A percentile compares a stretch with the other conserved stretches of the same genome.
These are phyloP conservation scores for Aspergillus jensenii DNA, from an alignment of 2,329 filamentous ascomycete genomes.

Conservation along the genomic window DNA sequence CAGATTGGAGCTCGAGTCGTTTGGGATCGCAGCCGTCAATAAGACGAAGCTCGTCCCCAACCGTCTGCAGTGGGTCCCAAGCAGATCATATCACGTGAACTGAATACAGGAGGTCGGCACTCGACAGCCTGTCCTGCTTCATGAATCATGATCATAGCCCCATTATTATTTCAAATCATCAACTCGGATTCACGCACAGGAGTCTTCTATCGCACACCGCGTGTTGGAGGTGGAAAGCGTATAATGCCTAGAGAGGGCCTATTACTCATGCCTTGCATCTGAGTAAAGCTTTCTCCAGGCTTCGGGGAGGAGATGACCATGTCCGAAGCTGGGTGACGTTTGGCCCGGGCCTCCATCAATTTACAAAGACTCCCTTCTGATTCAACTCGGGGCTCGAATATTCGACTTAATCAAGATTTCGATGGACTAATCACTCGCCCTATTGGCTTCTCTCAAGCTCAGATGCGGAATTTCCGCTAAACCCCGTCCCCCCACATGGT, in stretches of 20 bases:
- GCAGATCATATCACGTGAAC: neutral
- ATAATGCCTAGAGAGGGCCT: too few relatives aligned
- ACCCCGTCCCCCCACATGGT: neutral
- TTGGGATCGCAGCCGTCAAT: neutral
- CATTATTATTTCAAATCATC: too few relatives aligned
- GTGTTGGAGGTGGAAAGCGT: too few relatives aligned
- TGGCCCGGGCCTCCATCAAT: neutral
- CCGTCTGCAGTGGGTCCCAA: neutral
- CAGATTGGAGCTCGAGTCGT: neutral
- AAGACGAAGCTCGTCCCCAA: neutral
- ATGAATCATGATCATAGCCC: too few relatives aligned
- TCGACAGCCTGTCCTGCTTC: too few relatives aligned
- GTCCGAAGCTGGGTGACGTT: neutral
- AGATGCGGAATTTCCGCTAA: conserved; percentile 4
- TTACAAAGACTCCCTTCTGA: neutral
- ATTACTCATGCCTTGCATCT: neutral
- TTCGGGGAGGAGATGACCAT: neutral
- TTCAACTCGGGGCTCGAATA: neutral
- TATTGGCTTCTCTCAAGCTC: neutral
- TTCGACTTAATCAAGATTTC: too few relatives aligned
- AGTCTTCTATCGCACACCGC: too few relatives aligned
- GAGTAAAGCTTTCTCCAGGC: neutral
- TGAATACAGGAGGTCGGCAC: neutral
- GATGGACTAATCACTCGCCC: too few relatives aligned
- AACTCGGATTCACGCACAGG: too few relatives aligned